Evolutionary conservation across 805 yeast species (phyloP).

Genomic region (Allodekkera sacchari): DNA sequence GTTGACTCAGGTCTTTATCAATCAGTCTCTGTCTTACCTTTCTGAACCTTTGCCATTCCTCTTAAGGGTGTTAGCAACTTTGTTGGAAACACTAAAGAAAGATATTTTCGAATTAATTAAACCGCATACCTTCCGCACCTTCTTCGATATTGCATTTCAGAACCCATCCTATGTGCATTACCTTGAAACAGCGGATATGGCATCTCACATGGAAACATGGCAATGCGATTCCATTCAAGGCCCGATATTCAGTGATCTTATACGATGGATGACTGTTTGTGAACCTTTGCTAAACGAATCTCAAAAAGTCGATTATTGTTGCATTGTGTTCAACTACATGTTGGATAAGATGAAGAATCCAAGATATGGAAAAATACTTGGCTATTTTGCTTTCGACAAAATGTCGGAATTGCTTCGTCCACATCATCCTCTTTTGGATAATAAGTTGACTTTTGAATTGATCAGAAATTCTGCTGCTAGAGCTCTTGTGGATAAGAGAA

Average conservation of each 20-base stretch:
- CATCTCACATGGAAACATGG: background rate
- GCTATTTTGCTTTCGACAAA: conserved; percentile 17
- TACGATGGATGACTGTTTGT: conserved; percentile 48
- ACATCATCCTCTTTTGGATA: conserved; percentile 11
- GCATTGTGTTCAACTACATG: conserved; percentile 41
- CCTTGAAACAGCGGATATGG: conserved; percentile 15
- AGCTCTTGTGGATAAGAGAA: conserved; percentile 36
- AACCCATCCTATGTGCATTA: conserved; percentile 39
- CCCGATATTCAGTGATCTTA: conserved; percentile 32
- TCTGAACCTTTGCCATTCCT: conserved; percentile 44
- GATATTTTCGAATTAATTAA: conserved; percentile 48
- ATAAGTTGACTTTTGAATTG: conserved; percentile 27
- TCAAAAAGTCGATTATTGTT: conserved; percentile 44
- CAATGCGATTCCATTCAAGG: conserved; percentile 8
- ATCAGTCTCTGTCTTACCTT: conserved; percentile 44
- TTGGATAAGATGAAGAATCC: conserved; percentile 24
- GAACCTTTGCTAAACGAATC: conserved; percentile 32
- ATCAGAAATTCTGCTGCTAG: conserved; percentile 40
- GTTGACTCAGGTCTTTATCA: conserved; percentile 33
- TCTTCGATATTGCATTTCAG: conserved; percentile 52
- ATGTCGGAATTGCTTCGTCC: conserved; percentile 14
- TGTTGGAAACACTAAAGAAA: conserved; percentile 33
- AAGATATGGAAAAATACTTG: conserved; percentile 17
- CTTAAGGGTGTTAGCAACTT: conserved; percentile 39
- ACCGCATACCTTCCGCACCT: conserved; percentile 45